Percentiles rank a stretch among this genome's conserved stretches.
Evolutionary conservation across 208 protist species (phyloP).

Genomic region (Trypanosoma conorhini): DNA sequence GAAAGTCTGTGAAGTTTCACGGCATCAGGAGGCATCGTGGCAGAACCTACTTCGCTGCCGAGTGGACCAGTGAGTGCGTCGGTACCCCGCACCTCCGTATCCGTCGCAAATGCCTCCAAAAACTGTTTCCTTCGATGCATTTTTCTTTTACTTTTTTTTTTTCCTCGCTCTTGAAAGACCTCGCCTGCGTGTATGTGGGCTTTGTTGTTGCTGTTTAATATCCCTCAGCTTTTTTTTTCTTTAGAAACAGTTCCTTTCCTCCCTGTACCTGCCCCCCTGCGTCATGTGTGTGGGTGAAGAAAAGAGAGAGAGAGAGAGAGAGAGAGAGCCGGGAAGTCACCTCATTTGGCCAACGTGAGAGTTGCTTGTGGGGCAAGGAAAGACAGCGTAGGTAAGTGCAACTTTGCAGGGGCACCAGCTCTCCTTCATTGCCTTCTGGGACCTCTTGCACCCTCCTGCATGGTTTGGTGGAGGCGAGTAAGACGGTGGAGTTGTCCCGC

Average conservation of each 20-base stretch:
- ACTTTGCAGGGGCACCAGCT: not conserved
- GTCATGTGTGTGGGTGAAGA: too few species aligned
- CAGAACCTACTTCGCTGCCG: not conserved
- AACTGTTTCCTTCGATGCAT: slow-evolving; percentile 20
- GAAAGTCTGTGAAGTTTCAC: not conserved
- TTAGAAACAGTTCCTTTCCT: not conserved
- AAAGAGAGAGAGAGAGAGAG: too few species aligned
- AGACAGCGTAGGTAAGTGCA: too few species aligned
- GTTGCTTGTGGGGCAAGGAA: too few species aligned
- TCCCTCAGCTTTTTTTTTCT: not conserved
- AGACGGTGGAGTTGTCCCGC: too few species aligned
- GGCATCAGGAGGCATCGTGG: not conserved
- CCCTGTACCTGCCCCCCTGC: not conserved
- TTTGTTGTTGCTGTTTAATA: not conserved
- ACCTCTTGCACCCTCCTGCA: not conserved
- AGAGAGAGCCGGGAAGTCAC: too few species aligned
- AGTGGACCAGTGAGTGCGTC: not conserved
- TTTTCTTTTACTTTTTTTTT: slow-evolving; percentile 4
- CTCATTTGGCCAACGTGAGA: too few species aligned
- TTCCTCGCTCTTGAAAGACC: not conserved
- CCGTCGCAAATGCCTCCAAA: not conserved
- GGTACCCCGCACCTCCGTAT: not conserved
- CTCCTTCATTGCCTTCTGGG: not conserved
- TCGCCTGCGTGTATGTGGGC: not conserved
- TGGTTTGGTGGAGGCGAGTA: not conserved